Conservation (phyloP, 1,284 basidiomycete species). For the Marasmius oreades region DNA sequence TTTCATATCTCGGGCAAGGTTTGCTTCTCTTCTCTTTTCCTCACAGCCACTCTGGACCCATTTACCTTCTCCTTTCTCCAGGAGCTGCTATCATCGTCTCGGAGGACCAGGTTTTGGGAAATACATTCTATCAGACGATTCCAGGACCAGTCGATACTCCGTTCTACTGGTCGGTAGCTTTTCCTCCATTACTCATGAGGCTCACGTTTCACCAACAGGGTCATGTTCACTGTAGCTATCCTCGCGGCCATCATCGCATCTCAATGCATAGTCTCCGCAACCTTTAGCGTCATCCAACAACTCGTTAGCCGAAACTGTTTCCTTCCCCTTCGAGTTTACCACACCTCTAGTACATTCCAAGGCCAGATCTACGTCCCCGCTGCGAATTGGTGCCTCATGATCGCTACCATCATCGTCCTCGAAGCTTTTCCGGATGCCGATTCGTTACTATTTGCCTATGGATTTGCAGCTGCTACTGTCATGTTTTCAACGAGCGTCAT, state of each 20-base stretch:
- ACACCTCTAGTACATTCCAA: conserved; percentile 57
- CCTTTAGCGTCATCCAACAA: conserved; percentile 64
- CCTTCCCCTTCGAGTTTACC: conserved; percentile 52
- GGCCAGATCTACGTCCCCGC: conserved; percentile 66
- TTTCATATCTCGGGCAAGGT: conserved; percentile 63
- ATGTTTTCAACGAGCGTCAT: conserved; percentile 60
- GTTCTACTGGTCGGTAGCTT: conserved; percentile 45
- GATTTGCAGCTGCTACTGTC: conserved; percentile 61
- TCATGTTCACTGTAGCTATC: conserved; percentile 59
- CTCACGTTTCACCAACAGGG: conserved; percentile 31
- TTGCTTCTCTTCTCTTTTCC: background rate
- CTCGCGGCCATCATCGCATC: conserved; percentile 61
- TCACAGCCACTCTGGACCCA: background rate
- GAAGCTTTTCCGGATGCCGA: conserved; percentile 52
- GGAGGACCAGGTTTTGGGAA: conserved; percentile 43
- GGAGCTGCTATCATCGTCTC: conserved; percentile 56
- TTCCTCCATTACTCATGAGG: background rate
- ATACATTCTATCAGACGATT: conserved; percentile 63
- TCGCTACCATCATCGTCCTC: conserved; percentile 55
- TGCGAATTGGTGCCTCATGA: conserved; percentile 55
- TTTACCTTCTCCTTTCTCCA: background rate
- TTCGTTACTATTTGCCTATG: conserved; percentile 45
- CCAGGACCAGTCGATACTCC: conserved; percentile 50
- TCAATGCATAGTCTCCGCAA: conserved; percentile 68
- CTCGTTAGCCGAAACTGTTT: conserved; percentile 58